Conservation (phyloP, 148 eudicot species). For the Bassia scoparia region DNA sequence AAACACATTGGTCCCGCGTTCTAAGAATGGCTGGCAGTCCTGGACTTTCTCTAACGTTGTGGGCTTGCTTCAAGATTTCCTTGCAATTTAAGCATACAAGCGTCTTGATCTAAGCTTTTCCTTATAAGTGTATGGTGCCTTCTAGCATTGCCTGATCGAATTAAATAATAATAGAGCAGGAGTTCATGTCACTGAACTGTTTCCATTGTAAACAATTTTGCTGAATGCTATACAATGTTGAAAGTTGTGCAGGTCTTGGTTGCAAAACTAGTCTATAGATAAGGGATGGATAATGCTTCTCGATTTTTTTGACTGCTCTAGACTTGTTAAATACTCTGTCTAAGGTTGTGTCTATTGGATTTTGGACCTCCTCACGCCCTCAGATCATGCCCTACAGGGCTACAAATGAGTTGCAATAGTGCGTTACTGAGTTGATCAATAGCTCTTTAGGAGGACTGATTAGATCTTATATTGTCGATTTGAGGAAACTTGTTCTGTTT, state of each 20-base stretch:
- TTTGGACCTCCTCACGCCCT: not conserved
- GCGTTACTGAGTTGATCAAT: not conserved
- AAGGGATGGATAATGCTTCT: not conserved
- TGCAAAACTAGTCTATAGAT: not conserved
- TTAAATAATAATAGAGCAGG: not conserved
- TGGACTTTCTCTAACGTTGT: conserved; percentile 50
- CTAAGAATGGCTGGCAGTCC: conserved; percentile 53
- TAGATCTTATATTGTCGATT: not conserved
- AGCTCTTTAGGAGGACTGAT: not conserved
- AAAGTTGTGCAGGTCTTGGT: not conserved
- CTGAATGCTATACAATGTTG: not conserved
- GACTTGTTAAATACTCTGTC: not conserved
- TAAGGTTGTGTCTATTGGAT: not conserved
- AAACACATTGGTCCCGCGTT: conserved; percentile 32
- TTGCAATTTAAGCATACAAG: conserved; percentile 61
- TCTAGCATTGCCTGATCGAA: not conserved
- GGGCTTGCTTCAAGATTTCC: conserved; percentile 43
- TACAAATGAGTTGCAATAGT: not conserved
- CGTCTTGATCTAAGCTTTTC: conserved; percentile 26
- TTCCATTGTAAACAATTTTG: not conserved
- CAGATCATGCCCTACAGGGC: conserved; percentile 7
- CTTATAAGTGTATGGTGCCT: conserved; percentile 12
- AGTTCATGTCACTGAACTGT: not conserved
- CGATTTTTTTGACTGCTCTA: not conserved
- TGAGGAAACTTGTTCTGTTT: not conserved